Conservation (phyloP, 192 early-diverging fungal species). For the Backusella sp. region DNA sequence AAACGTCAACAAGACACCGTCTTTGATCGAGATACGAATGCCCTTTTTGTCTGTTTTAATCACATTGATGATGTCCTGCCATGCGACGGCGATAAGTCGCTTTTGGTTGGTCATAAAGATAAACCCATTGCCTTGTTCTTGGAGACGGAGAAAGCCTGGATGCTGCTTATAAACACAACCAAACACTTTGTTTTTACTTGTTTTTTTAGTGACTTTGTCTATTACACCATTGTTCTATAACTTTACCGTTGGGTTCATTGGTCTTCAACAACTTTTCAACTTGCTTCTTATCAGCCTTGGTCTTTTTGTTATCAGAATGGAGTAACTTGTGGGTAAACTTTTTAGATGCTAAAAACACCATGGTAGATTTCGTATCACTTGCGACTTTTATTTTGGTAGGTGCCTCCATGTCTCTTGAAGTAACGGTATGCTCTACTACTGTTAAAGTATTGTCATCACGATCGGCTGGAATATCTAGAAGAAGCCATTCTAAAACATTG, state of each 20-base stretch:
- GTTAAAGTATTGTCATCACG: constrained; percentile 15
- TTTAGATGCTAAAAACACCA: not conserved
- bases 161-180: not conserved
- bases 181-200: not conserved
- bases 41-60: not conserved
- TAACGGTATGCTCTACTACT: not conserved
- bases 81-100: not conserved
- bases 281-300: not conserved
- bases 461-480: constrained; percentile 48
- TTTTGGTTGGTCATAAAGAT: not conserved
- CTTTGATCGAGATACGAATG: not conserved
- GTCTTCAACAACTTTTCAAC: not conserved
- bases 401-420: not conserved
- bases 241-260: not conserved
- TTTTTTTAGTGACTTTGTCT: too few relatives aligned
- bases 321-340: not conserved
- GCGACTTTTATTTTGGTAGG: not conserved
- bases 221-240: not conserved
- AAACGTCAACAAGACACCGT: not conserved
- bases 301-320: not conserved
- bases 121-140: not conserved
- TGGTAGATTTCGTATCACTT: not conserved
- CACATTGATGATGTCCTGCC: not conserved
- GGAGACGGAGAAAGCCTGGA: not conserved
- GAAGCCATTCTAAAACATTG: constrained; percentile 42